Evolutionary conservation across 106 monocot genomes (phyloP), one percentile per base, ranked within the genome.

Genomic region (Posidonia australis): DNA sequence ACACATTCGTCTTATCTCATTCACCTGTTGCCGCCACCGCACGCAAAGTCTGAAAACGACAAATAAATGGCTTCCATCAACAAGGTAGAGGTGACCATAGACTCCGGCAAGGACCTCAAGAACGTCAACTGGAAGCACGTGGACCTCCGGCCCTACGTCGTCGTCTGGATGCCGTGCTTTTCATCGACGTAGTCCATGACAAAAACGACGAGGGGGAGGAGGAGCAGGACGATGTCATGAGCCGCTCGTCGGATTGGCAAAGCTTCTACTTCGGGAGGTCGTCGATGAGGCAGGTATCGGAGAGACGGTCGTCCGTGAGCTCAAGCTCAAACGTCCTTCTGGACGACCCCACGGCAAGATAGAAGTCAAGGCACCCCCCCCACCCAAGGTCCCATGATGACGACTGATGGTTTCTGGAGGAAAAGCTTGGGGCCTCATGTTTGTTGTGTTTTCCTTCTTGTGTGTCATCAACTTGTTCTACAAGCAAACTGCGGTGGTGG

Each of bases 101-200:
- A 22, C 26, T 77, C 79, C 16, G 91, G 86, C 21, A 78, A 68
- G 26, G 67, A 87, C 48, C 81, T 86, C 24, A 92, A 92, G 79
- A 92, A 92, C 77, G 86, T 92, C 25, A 92, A 84, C 79, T 92
- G 91, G 91, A 57, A 71, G 24, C 12, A 79, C 74, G 90, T 86
- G 47, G 76, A 74, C 9, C 78, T 86, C 14, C 64, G 54, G 9
- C 78, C 90, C 69, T 91, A 91, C 74, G 86, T 71, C 47, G 81
- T 91, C 28, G 66, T 70, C 18, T 91, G 86, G 92, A 82, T 32
- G 75, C 76, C 53, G 74, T 76, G 42, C 79, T 92, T 53, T 60
- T n/a, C 66, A 16, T 92, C 66, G 92, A 92, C 75, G 53, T 92
- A 70, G 92, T 92, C 75, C 92, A 92, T 70, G 84, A 79, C 74